phyloP scores from a whole-genome alignment of 225 moss, liverwort and hornwort species.

The Rhytidiadelphus loreus region DNA sequence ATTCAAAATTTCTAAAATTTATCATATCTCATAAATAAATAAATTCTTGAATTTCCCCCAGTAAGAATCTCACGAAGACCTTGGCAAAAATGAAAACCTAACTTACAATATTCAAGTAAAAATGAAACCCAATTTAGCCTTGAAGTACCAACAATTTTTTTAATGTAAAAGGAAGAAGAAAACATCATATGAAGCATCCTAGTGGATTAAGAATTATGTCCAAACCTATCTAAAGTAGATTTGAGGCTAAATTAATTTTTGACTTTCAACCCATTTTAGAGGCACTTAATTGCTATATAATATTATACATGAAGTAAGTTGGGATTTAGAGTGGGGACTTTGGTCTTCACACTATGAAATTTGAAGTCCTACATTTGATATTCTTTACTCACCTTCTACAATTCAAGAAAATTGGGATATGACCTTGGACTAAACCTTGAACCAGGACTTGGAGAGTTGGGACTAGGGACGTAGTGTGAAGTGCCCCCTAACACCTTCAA shows the following conservation, averaged over 20 bases:
- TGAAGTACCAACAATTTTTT: background rate
- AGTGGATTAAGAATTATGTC: accelerated
- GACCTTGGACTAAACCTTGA: too few species aligned
- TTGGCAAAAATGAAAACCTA: background rate
- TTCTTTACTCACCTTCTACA: background rate
- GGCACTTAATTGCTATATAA: background rate
- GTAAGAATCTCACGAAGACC: background rate
- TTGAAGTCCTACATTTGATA: accelerated
- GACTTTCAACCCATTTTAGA: background rate
- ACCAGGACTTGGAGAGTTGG: background rate
- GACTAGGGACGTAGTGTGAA: background rate
- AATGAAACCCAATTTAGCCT: background rate
- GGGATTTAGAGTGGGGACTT: accelerated
- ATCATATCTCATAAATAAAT: accelerated
- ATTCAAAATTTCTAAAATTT: background rate
- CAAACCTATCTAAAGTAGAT: accelerated
- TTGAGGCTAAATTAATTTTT: background rate
- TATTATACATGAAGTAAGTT: background rate
- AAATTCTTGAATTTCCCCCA: accelerated
- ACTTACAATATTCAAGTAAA: too few species aligned
- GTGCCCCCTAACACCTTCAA: background rate
- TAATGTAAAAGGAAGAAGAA: background rate
- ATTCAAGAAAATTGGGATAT: too few species aligned
- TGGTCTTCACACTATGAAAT: background rate
- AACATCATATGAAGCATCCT: background rate